These are phyloP conservation scores for Thielaviopsis cerberus DNA, from an alignment of 2,329 filamentous ascomycete genomes.

Conservation along the genomic window DNA sequence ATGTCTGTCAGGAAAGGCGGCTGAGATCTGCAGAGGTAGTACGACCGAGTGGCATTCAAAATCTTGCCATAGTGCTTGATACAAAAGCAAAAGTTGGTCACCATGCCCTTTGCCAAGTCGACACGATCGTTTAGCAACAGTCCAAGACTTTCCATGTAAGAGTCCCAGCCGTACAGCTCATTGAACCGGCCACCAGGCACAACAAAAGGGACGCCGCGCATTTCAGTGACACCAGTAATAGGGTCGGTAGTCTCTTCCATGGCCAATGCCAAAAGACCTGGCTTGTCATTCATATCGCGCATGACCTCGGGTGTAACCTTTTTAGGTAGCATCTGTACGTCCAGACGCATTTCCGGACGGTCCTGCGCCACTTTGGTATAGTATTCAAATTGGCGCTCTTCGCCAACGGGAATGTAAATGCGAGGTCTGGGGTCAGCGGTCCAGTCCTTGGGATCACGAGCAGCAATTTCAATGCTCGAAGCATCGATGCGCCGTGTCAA, in stretches of 20 bases:
- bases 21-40: slow-evolving; percentile 87
- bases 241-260: slow-evolving; percentile 61
- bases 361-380: slow-evolving; percentile 65
- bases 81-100: slow-evolving; percentile 91
- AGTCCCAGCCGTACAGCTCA: slow-evolving; percentile 96
- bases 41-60: slow-evolving; percentile 86
- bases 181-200: slow-evolving; percentile 96
- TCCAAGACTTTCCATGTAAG: slow-evolving; percentile 92
- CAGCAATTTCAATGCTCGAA: slow-evolving; percentile 69
- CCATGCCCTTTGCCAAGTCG: slow-evolving; percentile 83
- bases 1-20: slow-evolving; percentile 96
- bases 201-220: slow-evolving; percentile 79
- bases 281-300: slow-evolving; percentile 66
- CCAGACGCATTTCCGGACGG: slow-evolving; percentile 66
- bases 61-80: slow-evolving; percentile 98
- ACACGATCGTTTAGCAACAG: slow-evolving; percentile 70
- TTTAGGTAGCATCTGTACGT: slow-evolving; percentile 63
- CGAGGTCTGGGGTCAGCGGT: slow-evolving; percentile 73
- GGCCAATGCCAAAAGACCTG: slow-evolving; percentile 73
- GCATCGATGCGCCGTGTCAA: slow-evolving; percentile 80
- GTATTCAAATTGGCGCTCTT: slow-evolving; percentile 75
- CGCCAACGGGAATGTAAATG: slow-evolving; percentile 74
- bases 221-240: slow-evolving; percentile 47
- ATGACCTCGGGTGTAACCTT: slow-evolving; percentile 68
- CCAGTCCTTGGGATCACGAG: slow-evolving; percentile 87